Evolutionary conservation across 108 stramenopile genomes (phyloP), one percentile per base, ranked within the genome.

Genomic region (Cylindrotheca closterium): DNA sequence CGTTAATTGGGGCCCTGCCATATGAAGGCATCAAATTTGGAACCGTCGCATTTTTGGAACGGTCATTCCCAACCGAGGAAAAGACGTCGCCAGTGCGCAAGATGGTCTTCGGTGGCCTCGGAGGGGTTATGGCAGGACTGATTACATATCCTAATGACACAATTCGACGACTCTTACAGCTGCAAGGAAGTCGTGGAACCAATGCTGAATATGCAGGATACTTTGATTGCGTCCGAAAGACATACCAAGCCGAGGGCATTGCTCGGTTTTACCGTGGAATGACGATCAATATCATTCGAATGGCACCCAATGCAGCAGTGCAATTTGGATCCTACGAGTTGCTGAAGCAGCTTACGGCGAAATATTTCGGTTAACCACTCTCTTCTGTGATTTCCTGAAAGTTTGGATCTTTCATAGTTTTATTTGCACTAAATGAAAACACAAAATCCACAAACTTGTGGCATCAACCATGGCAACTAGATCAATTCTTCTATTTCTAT

Each of bases 21-120:
- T 96, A 93, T 68, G 91, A 91, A 68, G 94, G 94, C 10, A 91
- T 96, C 51, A 89, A 93, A 63, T 96, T 96, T 76, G 94, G 91
- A 19, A 93, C 91, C 10, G 94, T 96, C 4, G 94, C 87, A 27
- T 8, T 91, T 24, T 60, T 95, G 68, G 94, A 95, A 54, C n/a
- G 32, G 18, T 30, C 76, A 3, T 87, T 92, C 69, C 86, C 86
- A 1, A 18, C 54, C 4, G 55, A 68, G 4, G 33, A 80, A 56
- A 37, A 73, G 34, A 24, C 24, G 3, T 37, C 67, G 18, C 63
- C 79, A 7, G 2, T 75, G 22, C 78, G 87, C 45, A 92, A 95
- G 73, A 79, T 92, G 70, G 51, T 82, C 3, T 90, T 89, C 72
- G 93, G 93, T 55, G 93, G 88, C 4, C 34, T 81, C 30, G 93